Evolutionary conservation across 2,329 filamentous ascomycete species (phyloP).

Genomic region (Peltaster fructicola): DNA sequence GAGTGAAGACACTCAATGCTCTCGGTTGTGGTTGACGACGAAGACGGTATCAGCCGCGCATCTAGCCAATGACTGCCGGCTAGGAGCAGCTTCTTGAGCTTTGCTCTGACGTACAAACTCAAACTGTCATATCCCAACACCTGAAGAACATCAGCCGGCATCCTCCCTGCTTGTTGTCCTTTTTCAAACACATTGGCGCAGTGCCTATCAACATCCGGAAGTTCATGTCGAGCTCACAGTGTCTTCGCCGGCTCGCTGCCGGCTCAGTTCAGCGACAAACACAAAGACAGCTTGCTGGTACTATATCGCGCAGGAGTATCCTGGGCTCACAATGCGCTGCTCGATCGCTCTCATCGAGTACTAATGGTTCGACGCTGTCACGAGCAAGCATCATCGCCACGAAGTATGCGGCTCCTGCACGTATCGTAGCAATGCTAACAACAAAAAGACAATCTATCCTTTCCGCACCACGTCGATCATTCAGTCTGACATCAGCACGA

Average conservation of each 20-base stretch:
- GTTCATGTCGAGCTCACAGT: constrained; percentile 22
- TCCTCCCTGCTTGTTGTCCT: neutral
- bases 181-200: neutral
- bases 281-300: constrained; percentile 13
- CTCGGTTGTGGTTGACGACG: no score
- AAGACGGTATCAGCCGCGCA: no score
- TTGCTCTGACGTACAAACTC: no score
- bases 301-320: constrained; percentile 10
- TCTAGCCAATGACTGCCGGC: no score
- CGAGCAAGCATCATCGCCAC: constrained; percentile 1
- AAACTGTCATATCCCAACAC: no score
- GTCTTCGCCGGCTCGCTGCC: constrained; percentile 19
- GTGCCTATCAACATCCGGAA: neutral
- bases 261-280: constrained; percentile 10
- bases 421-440: no score
- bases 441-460: constrained; percentile 12
- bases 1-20: no score
- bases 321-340: constrained; percentile 9
- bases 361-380: no score
- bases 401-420: no score
- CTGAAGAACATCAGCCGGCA: neutral
- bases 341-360: constrained; percentile 11
- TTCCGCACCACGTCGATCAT: constrained; percentile 14
- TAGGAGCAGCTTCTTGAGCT: no score
- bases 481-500: constrained; percentile 17